Base-by-base conservation (phyloP, 192 early-diverging fungal genomes). In the Coemansia sp. region DNA sequence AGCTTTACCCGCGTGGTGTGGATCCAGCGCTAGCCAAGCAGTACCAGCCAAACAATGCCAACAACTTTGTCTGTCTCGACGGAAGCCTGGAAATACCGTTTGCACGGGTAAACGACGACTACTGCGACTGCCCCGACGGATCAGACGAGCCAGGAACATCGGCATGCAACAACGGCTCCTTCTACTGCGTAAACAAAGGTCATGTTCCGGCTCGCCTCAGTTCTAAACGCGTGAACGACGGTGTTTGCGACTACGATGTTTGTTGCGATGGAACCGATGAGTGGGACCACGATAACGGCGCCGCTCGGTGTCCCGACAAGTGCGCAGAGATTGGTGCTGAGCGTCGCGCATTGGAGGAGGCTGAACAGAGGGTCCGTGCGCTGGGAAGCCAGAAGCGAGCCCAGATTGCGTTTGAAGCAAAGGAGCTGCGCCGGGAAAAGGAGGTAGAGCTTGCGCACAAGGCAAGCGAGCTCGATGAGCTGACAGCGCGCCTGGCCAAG, bases 231-330 rank as follows among this genome's bases (percentile, higher is more conserved):
- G 94, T 99, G 38, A 96, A 98, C 74, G 96, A 99, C 80, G 95
- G 96, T 16, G 85, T 97, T 13, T 99, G 97, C 72, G 97, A 96
- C 68, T 86, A 87, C 11, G 89, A 93, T 45, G 63, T 71, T 53
- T 99, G 97, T 78, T 99, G 97, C 77, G 97, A 99, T 70, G 97
- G 97, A 9, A 91, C 91, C 0, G 96, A 98, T 63, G 97, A 98
- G 73, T 90, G 86, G 68, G 72, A 75, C 56, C 21, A 50, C 18
- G 86, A 87, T 0, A 40, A 73, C 6, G 50, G 9, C 2, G 78
- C 85, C 0, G 38, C 69, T 12, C 9, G 12, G 12, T 98, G 97
- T 57, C 87, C 89, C 3, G 88, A 97, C 74, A 72, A 62, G n/a
- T 99, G 97, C 61, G 83, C 76, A 16, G 83, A 90, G 58, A 70